These are phyloP conservation scores for Rutstroemia sp. DNA, from an alignment of 2,329 filamentous ascomycete species.

Conservation along the genomic window DNA sequence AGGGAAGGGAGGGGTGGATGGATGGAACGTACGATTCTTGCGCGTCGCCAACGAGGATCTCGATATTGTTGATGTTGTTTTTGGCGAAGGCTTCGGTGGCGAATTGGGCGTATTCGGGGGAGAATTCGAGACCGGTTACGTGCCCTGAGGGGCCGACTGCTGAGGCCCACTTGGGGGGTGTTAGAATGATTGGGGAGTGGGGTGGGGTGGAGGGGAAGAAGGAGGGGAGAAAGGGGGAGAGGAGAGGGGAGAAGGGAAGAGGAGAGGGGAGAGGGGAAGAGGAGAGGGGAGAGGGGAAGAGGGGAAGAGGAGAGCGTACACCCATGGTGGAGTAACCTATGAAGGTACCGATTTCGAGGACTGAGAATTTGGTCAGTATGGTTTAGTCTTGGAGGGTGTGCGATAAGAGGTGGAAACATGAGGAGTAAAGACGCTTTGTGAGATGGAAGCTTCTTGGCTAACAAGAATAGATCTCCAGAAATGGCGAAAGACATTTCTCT, in stretches of 20 bases:
- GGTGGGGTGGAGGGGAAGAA: too few relatives aligned
- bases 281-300: background rate
- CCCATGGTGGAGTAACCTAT: constrained; percentile 24
- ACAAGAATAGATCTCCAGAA: background rate
- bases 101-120: constrained; percentile 35
- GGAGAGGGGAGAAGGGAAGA: background rate
- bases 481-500: background rate
- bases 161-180: constrained; percentile 13
- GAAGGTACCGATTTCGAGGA: constrained; percentile 27
- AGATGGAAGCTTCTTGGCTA: background rate
- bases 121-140: constrained; percentile 38
- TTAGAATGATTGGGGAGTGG: background rate
- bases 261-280: background rate
- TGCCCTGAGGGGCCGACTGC: constrained; percentile 23
- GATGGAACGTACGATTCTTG: constrained; percentile 36
- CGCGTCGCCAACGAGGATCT: constrained; percentile 41
- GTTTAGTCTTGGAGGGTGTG: background rate
- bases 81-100: constrained; percentile 35
- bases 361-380: constrained; percentile 4
- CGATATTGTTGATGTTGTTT: constrained; percentile 36
- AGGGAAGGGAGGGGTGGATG: background rate
- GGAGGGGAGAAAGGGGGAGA: background rate
- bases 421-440: background rate
- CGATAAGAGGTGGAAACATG: background rate
- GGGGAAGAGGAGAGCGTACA: background rate